Base-by-base conservation (phyloP, 495 filamentous ascomycete species). In the Wilcoxina mikolae region DNA sequence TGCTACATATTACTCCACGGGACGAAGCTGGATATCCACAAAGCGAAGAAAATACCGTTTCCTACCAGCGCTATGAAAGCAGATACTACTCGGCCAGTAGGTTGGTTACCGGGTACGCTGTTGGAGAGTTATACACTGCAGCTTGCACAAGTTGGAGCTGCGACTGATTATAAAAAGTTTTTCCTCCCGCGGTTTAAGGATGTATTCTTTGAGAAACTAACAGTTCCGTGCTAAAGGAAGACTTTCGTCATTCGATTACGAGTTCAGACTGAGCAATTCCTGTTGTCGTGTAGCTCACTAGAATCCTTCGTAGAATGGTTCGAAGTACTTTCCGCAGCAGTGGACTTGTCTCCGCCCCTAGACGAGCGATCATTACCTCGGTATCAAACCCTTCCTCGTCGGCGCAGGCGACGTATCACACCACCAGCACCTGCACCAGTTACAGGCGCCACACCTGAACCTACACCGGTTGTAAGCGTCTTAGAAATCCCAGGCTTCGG, bases 91-190 rank as follows among this genome's bases (percentile, higher is more conserved):
- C 55, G 47, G 31, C 52, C 60, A 55, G 10, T 39, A 33, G 29
- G 53, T 28, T 52, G 57, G 33, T 38, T 15, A 4, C 56, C 71
- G 12, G 72, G 74, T 11, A 59, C 61, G 29, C 58, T 82, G 28
- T 63, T 81, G 35, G 72, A 67, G 60, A 74, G 68, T 45, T 83
- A 80, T 62, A 76, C 75, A 27, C 69, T 84, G 23, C 75, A 82
- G 46, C 72, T 82, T 58, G 81, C 79, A 27, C 80, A 84, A 62
- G 74, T 78, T 33, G 80, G 80, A 12, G 71, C 82, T 25, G 80
- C 80, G 10, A 69, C 73, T 12, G 80, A 84, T 67, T 78, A 80
- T 61, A 64, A 70, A 55, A 81, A 81, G 72, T 78, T 65, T 47
- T 68, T 68, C 55, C 22, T 45, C 42, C 42, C 42, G 5, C 5